phyloP scores from a whole-genome alignment of 305 asterid genomes.

The Fraxinus sp. region DNA sequence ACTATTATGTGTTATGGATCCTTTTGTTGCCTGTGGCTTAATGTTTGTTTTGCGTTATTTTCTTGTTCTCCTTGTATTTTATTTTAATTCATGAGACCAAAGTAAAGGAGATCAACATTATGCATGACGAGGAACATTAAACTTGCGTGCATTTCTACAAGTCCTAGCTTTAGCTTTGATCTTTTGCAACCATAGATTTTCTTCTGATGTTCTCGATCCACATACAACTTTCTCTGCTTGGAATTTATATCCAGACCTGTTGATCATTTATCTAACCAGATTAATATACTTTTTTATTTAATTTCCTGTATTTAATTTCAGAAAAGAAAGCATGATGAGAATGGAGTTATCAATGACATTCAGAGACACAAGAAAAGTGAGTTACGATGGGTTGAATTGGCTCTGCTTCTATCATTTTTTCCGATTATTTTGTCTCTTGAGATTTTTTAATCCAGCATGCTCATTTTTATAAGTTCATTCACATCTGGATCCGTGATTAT shows the following conservation, averaged over 20 bases:
- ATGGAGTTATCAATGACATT: constrained; percentile 5
- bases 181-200: not conserved
- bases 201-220: not conserved
- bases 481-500: not conserved
- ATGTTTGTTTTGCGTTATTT: not conserved
- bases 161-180: not conserved
- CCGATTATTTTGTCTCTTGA: not conserved
- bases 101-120: not conserved
- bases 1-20: not conserved
- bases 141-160: not conserved
- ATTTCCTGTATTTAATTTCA: not conserved
- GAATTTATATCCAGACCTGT: not conserved
- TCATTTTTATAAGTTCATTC: not conserved
- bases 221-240: not conserved
- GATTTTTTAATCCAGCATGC: not conserved
- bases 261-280: not conserved
- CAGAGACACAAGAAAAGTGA: not conserved
- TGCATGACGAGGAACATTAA: constrained; percentile 8
- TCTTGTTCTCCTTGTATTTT: constrained; percentile 1
- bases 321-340: constrained; percentile 6
- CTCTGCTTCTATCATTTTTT: not conserved
- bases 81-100: constrained; percentile 3
- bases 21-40: not conserved
- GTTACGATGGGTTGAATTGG: not conserved
- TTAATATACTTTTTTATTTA: not conserved